Base-by-base conservation (phyloP, 257 asterid species). In the Solanum phureja region DNA sequence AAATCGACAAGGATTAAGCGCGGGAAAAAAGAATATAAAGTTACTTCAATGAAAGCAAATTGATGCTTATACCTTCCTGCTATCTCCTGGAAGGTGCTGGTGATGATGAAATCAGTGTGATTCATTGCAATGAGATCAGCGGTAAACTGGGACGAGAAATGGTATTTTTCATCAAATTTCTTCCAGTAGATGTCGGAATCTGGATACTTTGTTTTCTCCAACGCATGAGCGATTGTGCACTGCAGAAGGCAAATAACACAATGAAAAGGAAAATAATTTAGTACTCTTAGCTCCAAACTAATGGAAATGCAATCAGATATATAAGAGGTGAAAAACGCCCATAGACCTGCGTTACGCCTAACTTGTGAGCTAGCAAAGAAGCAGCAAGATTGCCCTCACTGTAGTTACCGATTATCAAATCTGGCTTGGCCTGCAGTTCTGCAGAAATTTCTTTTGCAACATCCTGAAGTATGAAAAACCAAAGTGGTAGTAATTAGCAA, bases 371-470 rank as follows among this genome's bases (percentile, higher is more conserved):
- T 38, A 97, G 92, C 89, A 97, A 91, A 6, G 99, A 96, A 86
- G 99, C 99, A 31, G 92, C 99, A 27, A 97, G 98, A 86, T 97
- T 97, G 3, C 99, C 99, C 94, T 96, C 99, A 14, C 99, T 97
- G 35, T 97, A 97, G 92, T 97, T 97, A 1, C 99, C 99, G 16
- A 97, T 96, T 72, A 97, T 94, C 91, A 97, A 90, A 91, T 97
- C 99, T 1, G 99, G 99, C 91, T 93, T 96, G 6, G 95, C 97
- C 87, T 96, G 91, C 87, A 97, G 86, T 88, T 96, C 99, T 29
- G 92, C 94, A 13, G 94, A 90, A 58, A 97, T 86, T 92, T 97
- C 99, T 87, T 93, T 96, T 21, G 98, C 98, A 11, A 94, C 97
- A 89, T 97, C 99, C 99, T 96, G 69, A 5, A 14, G 40, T 85